Conservation (phyloP, 2,329 filamentous ascomycete species). For the Colletotrichum liaoningense region DNA sequence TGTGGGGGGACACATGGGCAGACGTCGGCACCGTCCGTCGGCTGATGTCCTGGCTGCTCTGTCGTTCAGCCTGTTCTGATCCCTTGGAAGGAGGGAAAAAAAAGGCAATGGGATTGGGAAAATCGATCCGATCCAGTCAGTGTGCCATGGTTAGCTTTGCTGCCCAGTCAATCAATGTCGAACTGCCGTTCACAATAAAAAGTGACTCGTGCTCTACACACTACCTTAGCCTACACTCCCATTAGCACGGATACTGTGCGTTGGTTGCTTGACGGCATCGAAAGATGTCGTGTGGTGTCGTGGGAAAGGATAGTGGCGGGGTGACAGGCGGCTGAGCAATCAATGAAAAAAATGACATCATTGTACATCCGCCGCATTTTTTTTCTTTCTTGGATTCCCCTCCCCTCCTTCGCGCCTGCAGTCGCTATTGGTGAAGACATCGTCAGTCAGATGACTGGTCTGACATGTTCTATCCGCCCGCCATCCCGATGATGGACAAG, state of each 20-base stretch:
- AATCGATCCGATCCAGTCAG: not conserved
- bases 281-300: not conserved
- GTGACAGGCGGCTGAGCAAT: not conserved
- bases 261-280: too few relatives aligned
- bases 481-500: constrained; percentile 1
- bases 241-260: too few relatives aligned
- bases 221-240: too few relatives aligned
- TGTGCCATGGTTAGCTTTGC: too few relatives aligned
- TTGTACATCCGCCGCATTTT: not conserved
- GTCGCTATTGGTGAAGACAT: not conserved
- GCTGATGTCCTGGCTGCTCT: not conserved
- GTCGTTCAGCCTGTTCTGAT: too few relatives aligned
- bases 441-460: constrained; percentile 15
- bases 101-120: not conserved
- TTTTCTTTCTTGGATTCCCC: too few relatives aligned
- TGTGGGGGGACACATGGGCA: not conserved
- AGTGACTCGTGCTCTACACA: too few relatives aligned
- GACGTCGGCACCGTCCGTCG: not conserved
- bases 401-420: not conserved
- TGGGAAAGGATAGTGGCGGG: not conserved
- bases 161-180: too few relatives aligned
- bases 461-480: not conserved
- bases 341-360: constrained; percentile 16
- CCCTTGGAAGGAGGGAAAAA: too few relatives aligned
- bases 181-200: too few relatives aligned